Base-by-base conservation (phyloP, 1,139 yeast genomes). In the Hanseniaspora uvarum region DNA sequence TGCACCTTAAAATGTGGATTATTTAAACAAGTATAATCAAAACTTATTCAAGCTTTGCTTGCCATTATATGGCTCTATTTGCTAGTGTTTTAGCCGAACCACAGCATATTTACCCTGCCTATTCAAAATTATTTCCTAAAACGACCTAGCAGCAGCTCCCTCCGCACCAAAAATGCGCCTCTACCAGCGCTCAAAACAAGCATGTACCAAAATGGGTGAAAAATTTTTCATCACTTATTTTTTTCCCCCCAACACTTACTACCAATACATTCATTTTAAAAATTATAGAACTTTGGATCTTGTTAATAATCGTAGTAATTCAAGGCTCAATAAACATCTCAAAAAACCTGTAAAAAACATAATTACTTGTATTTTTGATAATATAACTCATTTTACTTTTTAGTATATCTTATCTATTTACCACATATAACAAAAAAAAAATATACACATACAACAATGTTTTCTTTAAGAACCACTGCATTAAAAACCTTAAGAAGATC, bases 401-500 rank as follows among this genome's bases (percentile, higher is more conserved):
- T 40, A 40, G 31, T 40, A 40, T n/a, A 30, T 5, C 19, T 24
- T 12, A 18, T 23, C 14, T 11, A 38, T n/a, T 11, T 23, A 47
- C 31, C 37, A 16, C 26, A 31, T 23, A 31, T 21, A 39, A 30
- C 5, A 26, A 18, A 46, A 21, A 38, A n/a, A 11, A 31, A 4
- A 45, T 11, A 45, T 11, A 41, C 34, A 24, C 41, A 40, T 37
- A 51, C 39, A 56, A 71, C 59, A 60, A 81, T 81, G 87, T 81
- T 81, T 72, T 51, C 56, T 18, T 39, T 45, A 26, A 53, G 53
- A 44, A 48, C 41, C 36, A 43, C 52, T 23, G 81, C 86, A 80
- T 69, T 79, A 64, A 80, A 81, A 74, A 75, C 82, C 68, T 77
- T 79, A 64, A 68, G 74, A 61, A 80, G 83, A 72, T 76, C 84